Percentiles rank a stretch among this genome's conserved stretches.
Conservation (phyloP, 768 basidiomycete species). For the Serendipita sp. region DNA sequence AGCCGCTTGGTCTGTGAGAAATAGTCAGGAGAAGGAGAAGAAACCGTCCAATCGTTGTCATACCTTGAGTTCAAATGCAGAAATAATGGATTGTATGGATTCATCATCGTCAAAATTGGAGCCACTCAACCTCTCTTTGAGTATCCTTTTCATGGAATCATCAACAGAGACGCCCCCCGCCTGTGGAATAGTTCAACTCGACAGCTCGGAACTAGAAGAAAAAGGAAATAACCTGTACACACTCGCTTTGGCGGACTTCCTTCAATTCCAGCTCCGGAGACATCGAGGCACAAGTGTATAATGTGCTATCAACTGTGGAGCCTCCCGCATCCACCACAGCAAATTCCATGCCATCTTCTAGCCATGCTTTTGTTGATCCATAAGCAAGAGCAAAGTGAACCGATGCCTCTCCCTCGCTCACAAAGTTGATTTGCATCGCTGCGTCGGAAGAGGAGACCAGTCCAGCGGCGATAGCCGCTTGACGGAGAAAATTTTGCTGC, state of each 20-base stretch:
- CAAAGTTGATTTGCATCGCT: not conserved
- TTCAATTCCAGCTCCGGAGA: not conserved
- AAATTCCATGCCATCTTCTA: not conserved
- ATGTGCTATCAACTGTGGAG: slow-evolving; percentile 4
- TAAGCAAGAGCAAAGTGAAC: slow-evolving; percentile 7
- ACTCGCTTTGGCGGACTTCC: slow-evolving; percentile 6
- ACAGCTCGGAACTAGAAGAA: not conserved
- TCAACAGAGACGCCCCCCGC: not conserved
- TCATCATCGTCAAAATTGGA: slow-evolving; percentile 3
- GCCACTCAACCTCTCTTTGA: not conserved
- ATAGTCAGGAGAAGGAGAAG: not conserved
- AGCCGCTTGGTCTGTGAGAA: not conserved
- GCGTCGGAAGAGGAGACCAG: not conserved
- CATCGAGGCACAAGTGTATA: not conserved
- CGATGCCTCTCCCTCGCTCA: slow-evolving; percentile 6
- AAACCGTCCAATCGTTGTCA: not conserved
- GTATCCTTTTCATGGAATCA: not conserved
- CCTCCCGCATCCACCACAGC: slow-evolving; percentile 6
- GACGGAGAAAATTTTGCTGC: not conserved
- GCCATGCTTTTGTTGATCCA: not conserved
- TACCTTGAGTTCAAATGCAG: slow-evolving; percentile 5
- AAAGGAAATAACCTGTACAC: slow-evolving; percentile 4
- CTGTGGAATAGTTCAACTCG: not conserved
- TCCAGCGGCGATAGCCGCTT: not conserved
- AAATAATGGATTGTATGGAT: not conserved